Conservation (phyloP, 1,284 basidiomycete species). For the Trichosporon coremiiforme region DNA sequence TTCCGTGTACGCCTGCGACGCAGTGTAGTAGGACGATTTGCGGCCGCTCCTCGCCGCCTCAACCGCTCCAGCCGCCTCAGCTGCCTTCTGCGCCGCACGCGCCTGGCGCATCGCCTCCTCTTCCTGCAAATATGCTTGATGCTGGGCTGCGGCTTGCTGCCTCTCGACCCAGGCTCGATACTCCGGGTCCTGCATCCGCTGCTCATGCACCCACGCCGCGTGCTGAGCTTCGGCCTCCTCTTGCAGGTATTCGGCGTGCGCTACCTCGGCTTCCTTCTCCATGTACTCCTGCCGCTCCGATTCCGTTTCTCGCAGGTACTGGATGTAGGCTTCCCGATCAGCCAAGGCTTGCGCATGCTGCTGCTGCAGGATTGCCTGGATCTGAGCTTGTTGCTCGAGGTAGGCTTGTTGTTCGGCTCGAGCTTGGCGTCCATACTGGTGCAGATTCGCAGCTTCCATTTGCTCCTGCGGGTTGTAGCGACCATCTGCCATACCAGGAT, state of each 20-base stretch:
- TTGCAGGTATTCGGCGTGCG: slow-evolving; percentile 2
- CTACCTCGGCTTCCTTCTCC: slow-evolving; percentile 3
- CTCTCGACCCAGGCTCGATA: neutral
- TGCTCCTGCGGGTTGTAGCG: slow-evolving; percentile 4
- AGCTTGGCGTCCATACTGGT: neutral
- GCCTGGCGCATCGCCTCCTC: slow-evolving; percentile 3
- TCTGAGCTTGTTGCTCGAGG: slow-evolving; percentile 3
- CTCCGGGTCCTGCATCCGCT: neutral
- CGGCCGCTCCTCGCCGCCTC: neutral
- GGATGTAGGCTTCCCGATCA: slow-evolving; percentile 13
- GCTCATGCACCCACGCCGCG: neutral
- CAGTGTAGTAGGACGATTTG: slow-evolving; percentile 9
- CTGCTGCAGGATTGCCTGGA: slow-evolving; percentile 5
- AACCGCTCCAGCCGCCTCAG: neutral
- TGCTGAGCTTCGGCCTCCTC: neutral
- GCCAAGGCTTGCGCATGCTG: neutral
- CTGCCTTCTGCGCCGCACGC: neutral
- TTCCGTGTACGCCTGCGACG: neutral
- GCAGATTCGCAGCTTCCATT: neutral
- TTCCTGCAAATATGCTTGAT: slow-evolving; percentile 3
- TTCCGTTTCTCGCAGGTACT: slow-evolving; percentile 10
- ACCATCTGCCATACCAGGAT: slow-evolving; percentile 9
- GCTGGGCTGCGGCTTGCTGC: slow-evolving; percentile 3
- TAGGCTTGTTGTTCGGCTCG: slow-evolving; percentile 11
- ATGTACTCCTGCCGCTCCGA: neutral